phyloP scores from a whole-genome alignment of 2,329 filamentous ascomycete species.

The Pseudodiploospora longispora region DNA sequence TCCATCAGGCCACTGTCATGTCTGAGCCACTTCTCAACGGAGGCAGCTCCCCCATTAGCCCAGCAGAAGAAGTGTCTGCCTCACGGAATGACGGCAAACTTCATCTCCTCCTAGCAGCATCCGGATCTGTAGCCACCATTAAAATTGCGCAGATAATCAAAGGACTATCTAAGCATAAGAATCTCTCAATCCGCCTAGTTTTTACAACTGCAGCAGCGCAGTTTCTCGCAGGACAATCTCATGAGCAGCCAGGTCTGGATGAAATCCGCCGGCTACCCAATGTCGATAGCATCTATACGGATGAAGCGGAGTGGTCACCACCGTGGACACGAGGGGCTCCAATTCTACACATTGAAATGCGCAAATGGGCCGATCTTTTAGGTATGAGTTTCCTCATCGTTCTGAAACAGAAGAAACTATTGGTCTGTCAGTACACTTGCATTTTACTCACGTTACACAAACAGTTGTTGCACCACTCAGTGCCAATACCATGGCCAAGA shows the following conservation, averaged over 20 bases:
- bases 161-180: slow-evolving; percentile 42
- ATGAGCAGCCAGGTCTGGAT: slow-evolving; percentile 65
- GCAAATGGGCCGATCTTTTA: slow-evolving; percentile 64
- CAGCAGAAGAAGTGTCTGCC: slow-evolving; percentile 24
- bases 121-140: slow-evolving; percentile 71
- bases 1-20: too few relatives aligned
- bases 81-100: slow-evolving; percentile 30
- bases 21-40: background rate
- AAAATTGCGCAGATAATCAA: slow-evolving; percentile 64
- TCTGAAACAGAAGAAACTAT: background rate
- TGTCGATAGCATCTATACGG: slow-evolving; percentile 73
- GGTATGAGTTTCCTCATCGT: background rate
- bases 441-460: background rate
- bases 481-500: slow-evolving; percentile 81
- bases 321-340: slow-evolving; percentile 71
- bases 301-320: slow-evolving; percentile 75
- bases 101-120: slow-evolving; percentile 35
- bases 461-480: slow-evolving; percentile 72
- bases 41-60: slow-evolving; percentile 7
- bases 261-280: slow-evolving; percentile 53
- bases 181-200: slow-evolving; percentile 75
- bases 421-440: background rate
- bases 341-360: slow-evolving; percentile 85
- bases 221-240: slow-evolving; percentile 69
- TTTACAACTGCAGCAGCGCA: slow-evolving; percentile 65